A percentile compares a stretch with the other conserved stretches of the same genome.
Evolutionary conservation across 1,284 basidiomycete genomes (phyloP).

Genomic region (Singerocomus rubriflavus): DNA sequence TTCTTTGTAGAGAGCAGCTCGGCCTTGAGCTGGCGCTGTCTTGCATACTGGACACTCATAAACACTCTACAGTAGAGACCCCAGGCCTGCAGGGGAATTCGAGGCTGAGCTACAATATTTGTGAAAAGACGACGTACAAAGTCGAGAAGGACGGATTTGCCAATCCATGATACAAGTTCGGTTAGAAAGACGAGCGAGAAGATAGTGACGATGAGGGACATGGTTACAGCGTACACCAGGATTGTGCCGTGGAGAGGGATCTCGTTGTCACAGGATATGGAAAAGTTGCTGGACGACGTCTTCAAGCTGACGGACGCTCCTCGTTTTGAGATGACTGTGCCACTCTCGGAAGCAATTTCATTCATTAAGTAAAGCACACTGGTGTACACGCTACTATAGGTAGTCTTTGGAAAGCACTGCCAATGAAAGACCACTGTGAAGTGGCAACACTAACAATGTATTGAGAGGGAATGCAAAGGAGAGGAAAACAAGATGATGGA

Average conservation of each 20-base stretch:
- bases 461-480: too few species aligned
- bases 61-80: slow-evolving; percentile 65
- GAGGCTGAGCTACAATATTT: neutral
- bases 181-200: slow-evolving; percentile 79
- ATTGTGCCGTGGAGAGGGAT: neutral
- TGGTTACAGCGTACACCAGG: slow-evolving; percentile 26
- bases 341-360: neutral
- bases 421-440: too few species aligned
- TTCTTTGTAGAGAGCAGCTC: slow-evolving; percentile 80
- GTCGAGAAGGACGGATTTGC: slow-evolving; percentile 77
- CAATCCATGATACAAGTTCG: slow-evolving; percentile 84
- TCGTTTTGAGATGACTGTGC: neutral
- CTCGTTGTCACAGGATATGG: slow-evolving; percentile 7
- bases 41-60: slow-evolving; percentile 48
- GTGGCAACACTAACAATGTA: too few species aligned
- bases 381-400: slow-evolving; percentile 1
- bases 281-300: neutral
- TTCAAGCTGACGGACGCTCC: neutral
- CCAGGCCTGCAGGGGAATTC: slow-evolving; percentile 52
- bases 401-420: neutral
- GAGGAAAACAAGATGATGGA: too few species aligned
- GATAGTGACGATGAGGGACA: slow-evolving; percentile 79
- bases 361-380: slow-evolving; percentile 5
- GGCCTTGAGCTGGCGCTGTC: slow-evolving; percentile 69
- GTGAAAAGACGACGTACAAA: slow-evolving; percentile 50